Evolutionary conservation across 495 filamentous ascomycete genomes (phyloP).

Genomic region (Letharia lupina): DNA sequence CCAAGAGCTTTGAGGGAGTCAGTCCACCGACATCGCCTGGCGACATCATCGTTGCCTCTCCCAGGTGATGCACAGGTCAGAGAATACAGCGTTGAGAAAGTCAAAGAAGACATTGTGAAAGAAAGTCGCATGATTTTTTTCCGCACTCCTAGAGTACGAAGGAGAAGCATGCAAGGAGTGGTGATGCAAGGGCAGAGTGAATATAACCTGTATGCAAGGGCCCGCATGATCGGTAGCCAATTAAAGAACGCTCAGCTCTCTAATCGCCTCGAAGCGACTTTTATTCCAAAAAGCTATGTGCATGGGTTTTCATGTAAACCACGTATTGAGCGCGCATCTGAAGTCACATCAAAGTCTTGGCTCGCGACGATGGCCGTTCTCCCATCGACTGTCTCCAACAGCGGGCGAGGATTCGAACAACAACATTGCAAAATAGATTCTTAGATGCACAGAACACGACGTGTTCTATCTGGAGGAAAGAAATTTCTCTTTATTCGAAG

Average conservation of each 20-base stretch:
- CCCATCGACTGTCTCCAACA: neutral
- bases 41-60: neutral
- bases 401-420: neutral
- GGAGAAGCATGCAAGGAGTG: neutral
- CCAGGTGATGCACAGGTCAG: constrained; percentile 25
- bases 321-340: neutral
- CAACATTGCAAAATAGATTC: neutral
- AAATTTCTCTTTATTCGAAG: neutral
- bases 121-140: neutral
- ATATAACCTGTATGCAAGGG: neutral
- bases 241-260: neutral
- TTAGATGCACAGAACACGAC: neutral
- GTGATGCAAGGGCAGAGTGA: neutral
- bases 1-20: constrained; percentile 7
- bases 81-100: neutral
- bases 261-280: neutral
- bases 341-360: neutral
- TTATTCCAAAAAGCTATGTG: neutral
- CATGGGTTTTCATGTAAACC: neutral
- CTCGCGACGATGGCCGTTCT: neutral
- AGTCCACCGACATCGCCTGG: constrained; percentile 8
- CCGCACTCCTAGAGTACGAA: neutral
- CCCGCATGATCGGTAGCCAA: neutral
- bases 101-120: neutral
- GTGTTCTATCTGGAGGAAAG: neutral